Conservation (phyloP, 345 rosid species). For the Eucalyptus paniculata region DNA sequence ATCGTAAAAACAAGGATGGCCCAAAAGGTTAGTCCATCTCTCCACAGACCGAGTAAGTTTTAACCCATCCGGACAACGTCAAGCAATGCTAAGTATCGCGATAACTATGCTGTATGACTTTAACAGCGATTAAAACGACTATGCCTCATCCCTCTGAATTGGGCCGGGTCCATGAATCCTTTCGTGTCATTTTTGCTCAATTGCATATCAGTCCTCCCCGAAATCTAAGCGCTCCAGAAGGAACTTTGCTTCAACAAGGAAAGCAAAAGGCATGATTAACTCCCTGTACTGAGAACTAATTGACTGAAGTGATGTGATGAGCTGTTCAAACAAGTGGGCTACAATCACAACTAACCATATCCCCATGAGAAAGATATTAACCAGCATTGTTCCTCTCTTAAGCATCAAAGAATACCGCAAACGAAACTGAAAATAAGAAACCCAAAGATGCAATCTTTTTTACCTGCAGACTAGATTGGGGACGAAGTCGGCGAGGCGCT, state of each 20-base stretch:
- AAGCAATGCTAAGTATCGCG: neutral
- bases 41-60: neutral
- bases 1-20: neutral
- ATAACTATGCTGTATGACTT: neutral
- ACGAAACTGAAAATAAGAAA: neutral
- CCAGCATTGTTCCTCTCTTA: neutral
- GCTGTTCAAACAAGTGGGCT: neutral
- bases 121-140: neutral
- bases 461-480: slow-evolving; percentile 90
- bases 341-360: neutral
- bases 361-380: neutral
- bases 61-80: neutral
- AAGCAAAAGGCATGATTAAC: neutral
- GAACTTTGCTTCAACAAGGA: neutral
- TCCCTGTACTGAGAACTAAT: neutral
- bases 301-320: neutral
- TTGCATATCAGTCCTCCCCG: neutral
- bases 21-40: neutral
- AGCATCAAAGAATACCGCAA: neutral
- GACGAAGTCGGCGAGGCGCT: slow-evolving; percentile 83
- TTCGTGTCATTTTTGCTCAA: neutral
- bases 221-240: neutral
- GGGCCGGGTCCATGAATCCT: neutral
- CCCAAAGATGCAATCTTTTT: neutral
- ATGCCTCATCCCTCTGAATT: neutral